Conservation (phyloP, 352 stramenopile species). For the Pythium myriotylum region DNA sequence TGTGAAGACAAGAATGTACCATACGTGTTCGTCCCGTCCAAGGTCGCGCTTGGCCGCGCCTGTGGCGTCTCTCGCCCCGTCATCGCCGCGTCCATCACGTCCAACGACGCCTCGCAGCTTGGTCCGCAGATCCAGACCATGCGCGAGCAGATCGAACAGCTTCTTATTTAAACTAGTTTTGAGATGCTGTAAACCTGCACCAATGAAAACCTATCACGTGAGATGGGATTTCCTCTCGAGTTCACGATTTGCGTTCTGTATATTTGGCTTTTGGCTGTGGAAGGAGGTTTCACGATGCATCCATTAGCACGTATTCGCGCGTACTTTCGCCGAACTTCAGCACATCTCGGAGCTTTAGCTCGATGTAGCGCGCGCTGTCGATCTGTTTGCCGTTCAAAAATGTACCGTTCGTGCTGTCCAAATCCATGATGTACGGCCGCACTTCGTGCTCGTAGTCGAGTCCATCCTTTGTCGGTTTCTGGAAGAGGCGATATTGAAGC, state of each 20-base stretch:
- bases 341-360: slow-evolving; percentile 95
- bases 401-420: slow-evolving; percentile 98
- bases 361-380: slow-evolving; percentile 95
- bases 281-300: slow-evolving; percentile 41
- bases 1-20: slow-evolving; percentile 98
- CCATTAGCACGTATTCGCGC: slow-evolving; percentile 97
- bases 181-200: slow-evolving; percentile 7
- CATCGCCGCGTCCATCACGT: slow-evolving; percentile 98
- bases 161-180: slow-evolving; percentile 96
- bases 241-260: background rate
- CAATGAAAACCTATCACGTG: background rate
- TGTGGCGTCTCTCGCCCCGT: slow-evolving; percentile 99
- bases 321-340: slow-evolving; percentile 96
- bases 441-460: slow-evolving; percentile 65
- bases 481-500: slow-evolving; percentile 92
- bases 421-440: slow-evolving; percentile 97
- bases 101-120: slow-evolving; percentile 99
- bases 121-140: slow-evolving; percentile 99
- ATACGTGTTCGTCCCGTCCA: slow-evolving; percentile 95
- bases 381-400: slow-evolving; percentile 96
- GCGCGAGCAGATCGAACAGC: slow-evolving; percentile 99
- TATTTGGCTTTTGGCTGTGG: background rate
- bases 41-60: slow-evolving; percentile 97
- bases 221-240: background rate
- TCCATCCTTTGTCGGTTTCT: slow-evolving; percentile 64